Evolutionary conservation across 2,329 filamentous ascomycete species (phyloP).

Genomic region (Trichoderma harzianum): DNA sequence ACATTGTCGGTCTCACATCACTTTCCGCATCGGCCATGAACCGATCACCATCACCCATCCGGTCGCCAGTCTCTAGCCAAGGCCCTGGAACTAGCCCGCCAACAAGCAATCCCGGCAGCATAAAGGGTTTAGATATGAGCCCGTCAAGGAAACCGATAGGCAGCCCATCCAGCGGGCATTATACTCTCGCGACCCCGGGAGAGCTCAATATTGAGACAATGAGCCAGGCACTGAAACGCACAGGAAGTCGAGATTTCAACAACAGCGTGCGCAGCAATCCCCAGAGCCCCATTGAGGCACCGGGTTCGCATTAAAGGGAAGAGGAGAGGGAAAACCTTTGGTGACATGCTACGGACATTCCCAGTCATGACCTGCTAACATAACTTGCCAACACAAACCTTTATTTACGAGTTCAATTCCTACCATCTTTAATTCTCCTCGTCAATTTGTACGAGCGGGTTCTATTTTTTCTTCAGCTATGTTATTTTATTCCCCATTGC

Average conservation of each 20-base stretch:
- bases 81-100: constrained; percentile 67
- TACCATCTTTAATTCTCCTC: constrained; percentile 5
- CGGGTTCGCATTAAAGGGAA: constrained; percentile 28
- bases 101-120: constrained; percentile 69
- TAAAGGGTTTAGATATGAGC: constrained; percentile 71
- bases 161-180: constrained; percentile 58
- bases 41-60: constrained; percentile 75
- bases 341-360: not conserved
- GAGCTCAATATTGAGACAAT: constrained; percentile 92
- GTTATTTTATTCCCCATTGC: constrained; percentile 7
- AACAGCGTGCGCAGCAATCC: constrained; percentile 54
- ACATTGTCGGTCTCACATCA: constrained; percentile 64
- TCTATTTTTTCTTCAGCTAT: constrained; percentile 9
- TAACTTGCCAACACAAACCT: not conserved
- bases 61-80: constrained; percentile 73
- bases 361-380: not conserved
- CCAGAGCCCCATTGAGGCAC: constrained; percentile 52
- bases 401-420: not conserved
- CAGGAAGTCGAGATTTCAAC: constrained; percentile 73
- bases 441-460: not conserved
- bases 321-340: not conserved
- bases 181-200: constrained; percentile 44
- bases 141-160: constrained; percentile 57
- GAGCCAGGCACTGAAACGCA: constrained; percentile 82
- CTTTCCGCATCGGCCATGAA: constrained; percentile 51